Evolutionary conservation across 345 rosid genomes (phyloP), one percentile per base, ranked within the genome.

Genomic region (Lagerstroemia speciosa): DNA sequence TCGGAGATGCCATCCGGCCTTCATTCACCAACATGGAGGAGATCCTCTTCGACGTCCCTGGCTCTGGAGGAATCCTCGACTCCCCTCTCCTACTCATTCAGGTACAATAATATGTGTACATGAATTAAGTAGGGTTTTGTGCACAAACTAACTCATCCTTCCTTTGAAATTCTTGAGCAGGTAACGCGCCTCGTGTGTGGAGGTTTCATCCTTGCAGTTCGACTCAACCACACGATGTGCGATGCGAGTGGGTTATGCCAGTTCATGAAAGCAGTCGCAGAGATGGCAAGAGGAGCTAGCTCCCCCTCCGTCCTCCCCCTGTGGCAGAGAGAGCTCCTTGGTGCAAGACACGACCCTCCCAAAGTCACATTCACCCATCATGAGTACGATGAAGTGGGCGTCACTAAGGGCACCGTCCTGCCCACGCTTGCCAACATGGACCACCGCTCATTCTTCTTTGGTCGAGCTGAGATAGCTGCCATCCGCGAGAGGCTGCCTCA

Each of bases 361-460:
- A 74, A 73, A 8, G 70, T 82, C 45, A 81, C 91, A 0, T 74
- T 74, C 61, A 69, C 34, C 26, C 91, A 84, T 70, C 79, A 52
- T 0, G 87, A 81, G 65, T 83, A 83, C 27, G 89, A 81, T 3
- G 73, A 68, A 17, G 75, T 83, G 1, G 66, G 48, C 43, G 81
- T 43, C 50, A 71, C 68, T 10, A 74, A 71, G 6, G 73, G 75
- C 69, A 55, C 73, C 16, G 67, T 71, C 30, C 69, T 78, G 30
- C 70, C 17, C 46, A 11, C 70, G 0, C 63, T 58, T 15, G 73
- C 71, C 6, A 69, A 66, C 64, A 72, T 83, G 76, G 75, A 64
- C 20, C 80, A 64, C 27, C 83, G 82, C 24, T 83, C 87, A 12
- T 86, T 86, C 81, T 84, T 84, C 69, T 78, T 86, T 30, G 85